phyloP scores from a whole-genome alignment of 2,329 filamentous ascomycete genomes.

The Penicillium paneum region DNA sequence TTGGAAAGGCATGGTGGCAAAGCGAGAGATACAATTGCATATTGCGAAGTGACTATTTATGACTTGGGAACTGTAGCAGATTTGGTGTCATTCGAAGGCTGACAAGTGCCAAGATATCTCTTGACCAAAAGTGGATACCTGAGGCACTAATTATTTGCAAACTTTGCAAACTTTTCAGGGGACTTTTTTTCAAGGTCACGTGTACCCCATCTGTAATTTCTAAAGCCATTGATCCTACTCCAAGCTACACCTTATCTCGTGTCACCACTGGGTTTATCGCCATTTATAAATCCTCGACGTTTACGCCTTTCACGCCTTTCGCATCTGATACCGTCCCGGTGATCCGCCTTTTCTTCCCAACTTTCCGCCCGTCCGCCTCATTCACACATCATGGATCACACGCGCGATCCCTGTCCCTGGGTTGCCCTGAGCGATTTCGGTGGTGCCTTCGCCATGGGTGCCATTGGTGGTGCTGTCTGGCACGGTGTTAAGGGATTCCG shows the following conservation, averaged over 20 bases:
- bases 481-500: conserved; percentile 94
- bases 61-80: too few species aligned
- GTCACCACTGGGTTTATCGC: neutral
- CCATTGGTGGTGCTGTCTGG: conserved; percentile 82
- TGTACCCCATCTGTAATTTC: neutral
- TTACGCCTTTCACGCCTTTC: neutral
- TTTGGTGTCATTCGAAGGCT: too few species aligned
- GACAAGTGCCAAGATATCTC: too few species aligned
- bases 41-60: too few species aligned
- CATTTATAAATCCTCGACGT: neutral
- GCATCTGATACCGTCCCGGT: neutral
- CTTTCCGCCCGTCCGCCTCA: neutral
- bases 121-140: too few species aligned
- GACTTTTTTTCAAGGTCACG: neutral
- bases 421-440: conserved; percentile 97
- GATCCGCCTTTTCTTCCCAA: neutral
- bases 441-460: conserved; percentile 94
- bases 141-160: neutral
- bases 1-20: too few species aligned
- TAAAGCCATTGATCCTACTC: neutral
- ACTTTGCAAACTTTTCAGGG: neutral
- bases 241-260: neutral
- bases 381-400: conserved; percentile 73
- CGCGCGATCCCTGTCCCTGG: conserved; percentile 94
- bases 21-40: too few species aligned